Conservation (phyloP, 2,329 filamentous ascomycete genomes). For the Drechslerella stenobrocha region DNA sequence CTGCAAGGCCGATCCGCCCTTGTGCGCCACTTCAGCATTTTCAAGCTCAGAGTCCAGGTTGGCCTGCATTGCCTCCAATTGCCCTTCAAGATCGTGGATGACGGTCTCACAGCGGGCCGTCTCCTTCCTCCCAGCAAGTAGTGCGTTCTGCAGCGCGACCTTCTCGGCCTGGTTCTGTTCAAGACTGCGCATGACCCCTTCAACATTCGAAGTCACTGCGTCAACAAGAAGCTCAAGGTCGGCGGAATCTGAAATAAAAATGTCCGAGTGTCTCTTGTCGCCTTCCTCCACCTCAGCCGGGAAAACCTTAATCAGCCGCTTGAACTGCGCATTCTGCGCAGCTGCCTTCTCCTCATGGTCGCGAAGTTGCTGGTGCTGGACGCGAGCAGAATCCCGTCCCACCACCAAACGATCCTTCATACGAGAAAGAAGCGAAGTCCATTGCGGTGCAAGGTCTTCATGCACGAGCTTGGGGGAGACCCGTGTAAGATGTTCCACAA, state of each 20-base stretch:
- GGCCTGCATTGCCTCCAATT: neutral
- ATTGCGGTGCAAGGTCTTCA: slow-evolving; percentile 5
- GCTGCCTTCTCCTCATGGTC: slow-evolving; percentile 3
- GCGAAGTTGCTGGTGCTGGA: slow-evolving; percentile 12
- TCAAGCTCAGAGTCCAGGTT: slow-evolving; percentile 15
- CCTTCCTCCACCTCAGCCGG: neutral
- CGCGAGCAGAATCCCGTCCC: slow-evolving; percentile 9
- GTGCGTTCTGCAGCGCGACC: slow-evolving; percentile 6
- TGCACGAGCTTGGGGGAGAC: neutral
- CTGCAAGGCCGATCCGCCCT: neutral
- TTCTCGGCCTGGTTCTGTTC: slow-evolving; percentile 7
- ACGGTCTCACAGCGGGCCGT: neutral
- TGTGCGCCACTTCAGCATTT: slow-evolving; percentile 2
- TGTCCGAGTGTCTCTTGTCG: neutral
- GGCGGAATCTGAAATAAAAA: neutral
- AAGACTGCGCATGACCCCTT: slow-evolving; percentile 3
- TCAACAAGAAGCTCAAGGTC: neutral
- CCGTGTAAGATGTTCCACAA: slow-evolving; percentile 21
- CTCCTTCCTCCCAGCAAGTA: slow-evolving; percentile 15
- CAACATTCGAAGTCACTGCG: neutral
- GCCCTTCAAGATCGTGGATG: slow-evolving; percentile 8
- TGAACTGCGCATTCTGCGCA: slow-evolving; percentile 10
- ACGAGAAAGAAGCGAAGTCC: slow-evolving; percentile 13
- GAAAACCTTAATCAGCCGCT: slow-evolving; percentile 15
- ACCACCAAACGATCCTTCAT: slow-evolving; percentile 15